Base-by-base conservation (phyloP, 1,284 basidiomycete species). In the Trichosporon ovoides region DNA sequence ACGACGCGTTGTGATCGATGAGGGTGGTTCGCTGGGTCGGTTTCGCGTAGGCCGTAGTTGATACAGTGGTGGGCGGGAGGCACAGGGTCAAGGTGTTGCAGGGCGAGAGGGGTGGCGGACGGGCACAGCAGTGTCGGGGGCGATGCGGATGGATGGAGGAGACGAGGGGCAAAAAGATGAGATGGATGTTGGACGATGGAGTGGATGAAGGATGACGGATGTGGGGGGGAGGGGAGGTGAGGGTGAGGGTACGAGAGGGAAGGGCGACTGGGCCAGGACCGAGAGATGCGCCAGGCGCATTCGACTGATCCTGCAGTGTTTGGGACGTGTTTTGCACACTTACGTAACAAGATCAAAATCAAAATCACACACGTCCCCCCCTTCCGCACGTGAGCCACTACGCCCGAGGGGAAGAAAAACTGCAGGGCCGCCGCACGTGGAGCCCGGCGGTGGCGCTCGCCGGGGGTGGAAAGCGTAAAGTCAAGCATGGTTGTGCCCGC, bases 321-420 rank as follows among this genome's bases (percentile, higher is more conserved):
- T 48, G 43, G 28, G 43, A 48, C 24, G 43, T 48, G 43, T 48
- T 48, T 48, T 9, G 9, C 5, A 6, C 5, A 9, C 16, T 48
- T 48, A 48, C 43, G 43, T 48, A 48, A 48, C 43, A 48, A 48
- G 28, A 48, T 48, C 43, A 48, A 48, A 24, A 48, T 48, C 43
- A 48, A 48, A 48, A 48, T 48, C 43, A 48, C 43, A 48, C 43
- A 48, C 43, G 43, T 48, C 43, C 43, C 22, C 43, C 22, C 16
- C 22, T 13, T 22, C 16, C 24, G 16, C 28, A 37, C 5, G 16
- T n/a, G 43, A 16, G 16, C 18, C 20, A 3, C 10, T 46, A 13
- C 7, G 18, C 43, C 43, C 28, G 9, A 31, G 28, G 28, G 28
- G 28, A 9, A 31, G 28, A 31, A 31, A 31, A 31, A 31, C 9